Evolutionary conservation across 768 basidiomycete genomes (phyloP).

Genomic region (Lanmaoa pseudosensibilis): DNA sequence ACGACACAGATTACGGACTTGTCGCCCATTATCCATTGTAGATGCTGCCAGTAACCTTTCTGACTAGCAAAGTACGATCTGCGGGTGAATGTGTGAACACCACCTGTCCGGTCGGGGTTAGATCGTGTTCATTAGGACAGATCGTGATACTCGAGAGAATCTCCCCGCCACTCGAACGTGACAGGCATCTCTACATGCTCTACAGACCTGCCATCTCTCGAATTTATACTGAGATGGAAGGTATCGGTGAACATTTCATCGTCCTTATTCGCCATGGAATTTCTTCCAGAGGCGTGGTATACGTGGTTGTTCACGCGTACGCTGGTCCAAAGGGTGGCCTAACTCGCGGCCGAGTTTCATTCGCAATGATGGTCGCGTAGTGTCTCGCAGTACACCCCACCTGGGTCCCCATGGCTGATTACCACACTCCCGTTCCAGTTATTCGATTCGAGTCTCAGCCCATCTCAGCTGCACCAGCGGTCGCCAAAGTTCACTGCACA

Average conservation of each 20-base stretch:
- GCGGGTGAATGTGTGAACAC: too few species aligned
- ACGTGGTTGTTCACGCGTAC: not conserved
- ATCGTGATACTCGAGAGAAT: not conserved
- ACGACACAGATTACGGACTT: not conserved
- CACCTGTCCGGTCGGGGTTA: not conserved
- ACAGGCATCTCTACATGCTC: not conserved
- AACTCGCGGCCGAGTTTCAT: not conserved
- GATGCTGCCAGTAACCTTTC: not conserved
- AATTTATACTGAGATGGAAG: not conserved
- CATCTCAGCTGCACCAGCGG: too few species aligned
- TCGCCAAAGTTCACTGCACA: not conserved
- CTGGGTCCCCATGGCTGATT: too few species aligned
- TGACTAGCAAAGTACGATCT: not conserved
- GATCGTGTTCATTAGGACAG: not conserved
- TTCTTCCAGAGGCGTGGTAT: not conserved
- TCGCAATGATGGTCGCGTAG: too few species aligned
- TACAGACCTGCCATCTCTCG: not conserved
- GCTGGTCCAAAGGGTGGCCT: not conserved
- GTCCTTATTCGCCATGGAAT: not conserved
- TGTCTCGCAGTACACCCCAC: not conserved
- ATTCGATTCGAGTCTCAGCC: too few species aligned
- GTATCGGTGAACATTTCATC: not conserved
- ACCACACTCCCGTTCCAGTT: not conserved
- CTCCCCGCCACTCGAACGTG: not conserved
- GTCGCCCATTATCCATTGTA: too few species aligned